These are phyloP conservation scores for Xylaria palmicola DNA, from an alignment of 495 filamentous ascomycete species.

Conservation along the genomic window DNA sequence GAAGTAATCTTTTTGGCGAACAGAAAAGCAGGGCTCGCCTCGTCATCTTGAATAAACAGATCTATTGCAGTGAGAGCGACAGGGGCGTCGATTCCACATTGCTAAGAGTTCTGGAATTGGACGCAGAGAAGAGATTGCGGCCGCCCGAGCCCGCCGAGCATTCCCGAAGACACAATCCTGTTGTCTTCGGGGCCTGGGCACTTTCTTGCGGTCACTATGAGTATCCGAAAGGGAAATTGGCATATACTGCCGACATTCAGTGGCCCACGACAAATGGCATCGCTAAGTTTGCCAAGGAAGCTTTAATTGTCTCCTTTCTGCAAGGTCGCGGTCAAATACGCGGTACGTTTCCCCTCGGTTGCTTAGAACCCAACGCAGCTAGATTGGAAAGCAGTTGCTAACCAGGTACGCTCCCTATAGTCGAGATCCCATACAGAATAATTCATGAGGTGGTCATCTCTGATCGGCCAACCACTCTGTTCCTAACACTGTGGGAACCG, in stretches of 20 bases:
- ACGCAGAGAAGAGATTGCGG: constrained; percentile 25
- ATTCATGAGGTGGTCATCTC: constrained; percentile 23
- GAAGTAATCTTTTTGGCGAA: not conserved
- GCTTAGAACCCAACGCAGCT: not conserved
- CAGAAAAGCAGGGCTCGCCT: constrained; percentile 31
- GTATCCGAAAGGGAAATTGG: constrained; percentile 38
- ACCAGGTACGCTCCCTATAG: not conserved
- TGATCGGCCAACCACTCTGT: constrained; percentile 17
- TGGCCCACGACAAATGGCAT: constrained; percentile 28
- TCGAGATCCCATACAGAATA: constrained; percentile 28
- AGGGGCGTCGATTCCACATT: constrained; percentile 34
- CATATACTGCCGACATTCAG: constrained; percentile 47
- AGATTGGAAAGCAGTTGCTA: constrained; percentile 4
- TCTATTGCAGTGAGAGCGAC: constrained; percentile 47
- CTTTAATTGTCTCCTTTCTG: constrained; percentile 34
- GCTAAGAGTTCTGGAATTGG: constrained; percentile 36
- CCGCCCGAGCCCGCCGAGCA: constrained; percentile 9
- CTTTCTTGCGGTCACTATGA: constrained; percentile 53
- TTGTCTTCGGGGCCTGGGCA: constrained; percentile 29
- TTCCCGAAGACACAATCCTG: constrained; percentile 5
- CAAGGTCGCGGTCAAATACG: not conserved
- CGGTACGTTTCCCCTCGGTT: not conserved
- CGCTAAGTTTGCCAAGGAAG: constrained; percentile 45
- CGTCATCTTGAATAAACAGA: constrained; percentile 29
- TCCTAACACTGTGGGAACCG: constrained; percentile 28